These are phyloP conservation scores for Heritiera littoralis DNA, from an alignment of 345 rosid species.

Conservation along the genomic window DNA sequence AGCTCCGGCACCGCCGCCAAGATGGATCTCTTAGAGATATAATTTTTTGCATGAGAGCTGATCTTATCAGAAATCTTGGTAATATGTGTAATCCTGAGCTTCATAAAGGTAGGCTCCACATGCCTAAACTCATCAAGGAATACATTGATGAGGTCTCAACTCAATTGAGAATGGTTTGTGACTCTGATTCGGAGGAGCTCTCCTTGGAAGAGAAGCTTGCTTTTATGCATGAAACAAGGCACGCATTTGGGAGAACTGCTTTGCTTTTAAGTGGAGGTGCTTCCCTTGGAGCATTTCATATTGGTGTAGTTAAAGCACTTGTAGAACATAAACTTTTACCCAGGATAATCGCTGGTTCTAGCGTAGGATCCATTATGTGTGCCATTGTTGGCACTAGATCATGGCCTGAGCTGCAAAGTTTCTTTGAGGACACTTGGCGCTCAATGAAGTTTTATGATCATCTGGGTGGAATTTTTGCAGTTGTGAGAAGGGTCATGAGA, in stretches of 20 bases:
- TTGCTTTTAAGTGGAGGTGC: conserved; percentile 99
- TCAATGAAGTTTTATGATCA: conserved; percentile 92
- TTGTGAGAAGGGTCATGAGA: conserved; percentile 81
- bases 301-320: conserved; percentile 85
- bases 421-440: conserved; percentile 81
- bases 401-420: conserved; percentile 95
- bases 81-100: conserved; percentile 97
- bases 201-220: conserved; percentile 91
- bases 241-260: conserved; percentile 97
- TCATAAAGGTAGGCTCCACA: conserved; percentile 96
- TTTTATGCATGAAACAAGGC: conserved; percentile 96
- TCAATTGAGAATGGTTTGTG: conserved; percentile 89
- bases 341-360: conserved; percentile 90
- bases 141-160: conserved; percentile 92
- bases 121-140: conserved; percentile 89
- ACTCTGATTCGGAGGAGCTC: conserved; percentile 86
- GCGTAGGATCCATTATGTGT: conserved; percentile 97
- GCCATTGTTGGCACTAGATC: conserved; percentile 82
- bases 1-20: conserved; percentile 83
- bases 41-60: conserved; percentile 95
- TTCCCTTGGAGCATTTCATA: conserved; percentile 92
- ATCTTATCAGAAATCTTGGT: conserved; percentile 89
- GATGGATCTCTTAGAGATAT: conserved; percentile 89
- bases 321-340: conserved; percentile 93
- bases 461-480: conserved; percentile 80